Evolutionary conservation across 2,329 filamentous ascomycete species (phyloP), one percentile per base, ranked within the genome.

Genomic region (Hypoxylon rubiginosum): DNA sequence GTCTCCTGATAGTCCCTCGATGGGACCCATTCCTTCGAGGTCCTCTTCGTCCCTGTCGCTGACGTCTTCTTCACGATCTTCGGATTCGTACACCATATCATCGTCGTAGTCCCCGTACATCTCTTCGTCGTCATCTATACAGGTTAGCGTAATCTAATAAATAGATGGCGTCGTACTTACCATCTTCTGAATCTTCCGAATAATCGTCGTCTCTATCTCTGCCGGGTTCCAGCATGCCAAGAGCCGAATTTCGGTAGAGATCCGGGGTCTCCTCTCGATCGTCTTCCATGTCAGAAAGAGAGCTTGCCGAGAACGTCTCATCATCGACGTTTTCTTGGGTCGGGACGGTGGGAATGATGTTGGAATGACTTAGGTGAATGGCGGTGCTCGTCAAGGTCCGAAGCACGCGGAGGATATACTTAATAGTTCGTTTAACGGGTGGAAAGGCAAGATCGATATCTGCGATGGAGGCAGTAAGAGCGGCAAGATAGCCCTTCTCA

Each of bases 361-460:
- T 93, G 19, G 88, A 89, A 71, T 94, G 90, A 76, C 94, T 98
- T 36, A 99, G 82, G 62, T 92, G 87, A 67, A 97, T 92, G 1
- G 94, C 96, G 10, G 94, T 95, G 69, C 91, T 91, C 0, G 95
- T 97, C 43, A 99, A 83, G 60, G 92, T 90, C 73, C 95, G 93
- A 21, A 99, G 85, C 2, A 97, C 95, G 39, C 93, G 91, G 49
- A 99, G 85, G 57, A 99, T 97, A 78, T 97, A 97, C 81, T 98
- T 99, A 74, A 99, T 93, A 13, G 94, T 94, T 50, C 94, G 90
- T 82, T 97, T 97, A 15, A 97, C 92, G 26, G 92, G 91, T 0
- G 95, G 94, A 79, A 97, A 97, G 72, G 97, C 97, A 66, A 99
- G 87, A 77, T 97, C 96, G 64, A 99, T 91, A 74, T 99, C 97